Evolutionary conservation across 441 rosid species (phyloP).

Genomic region (Gossypium trilobum): DNA sequence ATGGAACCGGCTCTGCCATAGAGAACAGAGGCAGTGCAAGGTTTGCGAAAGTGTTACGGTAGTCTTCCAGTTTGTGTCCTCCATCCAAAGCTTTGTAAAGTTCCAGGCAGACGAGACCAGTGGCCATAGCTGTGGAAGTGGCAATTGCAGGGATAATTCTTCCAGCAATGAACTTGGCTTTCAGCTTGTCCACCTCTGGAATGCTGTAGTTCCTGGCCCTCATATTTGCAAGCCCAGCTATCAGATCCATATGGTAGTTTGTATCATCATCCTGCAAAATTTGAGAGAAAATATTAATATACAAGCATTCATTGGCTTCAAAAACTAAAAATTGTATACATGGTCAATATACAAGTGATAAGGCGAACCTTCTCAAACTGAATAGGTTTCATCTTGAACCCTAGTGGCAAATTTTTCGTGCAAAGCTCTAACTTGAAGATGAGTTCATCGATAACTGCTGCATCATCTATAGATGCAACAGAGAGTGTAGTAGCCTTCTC

Average conservation of each 20-base stretch:
- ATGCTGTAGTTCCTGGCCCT: slow-evolving; percentile 92
- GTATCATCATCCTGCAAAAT: slow-evolving; percentile 72
- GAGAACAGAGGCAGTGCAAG: slow-evolving; percentile 80
- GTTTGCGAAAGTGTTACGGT: slow-evolving; percentile 85
- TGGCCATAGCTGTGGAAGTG: slow-evolving; percentile 92
- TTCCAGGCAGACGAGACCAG: slow-evolving; percentile 90
- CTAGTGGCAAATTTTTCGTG: slow-evolving; percentile 40
- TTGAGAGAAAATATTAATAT: neutral
- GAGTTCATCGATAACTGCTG: slow-evolving; percentile 56
- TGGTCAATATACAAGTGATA: neutral
- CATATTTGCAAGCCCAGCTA: slow-evolving; percentile 95
- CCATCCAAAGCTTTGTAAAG: slow-evolving; percentile 80
- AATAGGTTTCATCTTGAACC: slow-evolving; percentile 80
- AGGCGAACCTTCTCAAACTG: slow-evolving; percentile 83
- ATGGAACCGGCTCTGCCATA: slow-evolving; percentile 89
- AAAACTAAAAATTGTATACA: neutral
- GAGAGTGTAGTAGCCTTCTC: slow-evolving; percentile 80
- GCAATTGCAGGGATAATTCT: slow-evolving; percentile 97
- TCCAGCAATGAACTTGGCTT: slow-evolving; percentile 96
- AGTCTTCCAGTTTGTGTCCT: slow-evolving; percentile 69
- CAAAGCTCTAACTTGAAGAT: slow-evolving; percentile 47
- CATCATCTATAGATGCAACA: slow-evolving; percentile 69
- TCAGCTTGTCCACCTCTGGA: slow-evolving; percentile 90
- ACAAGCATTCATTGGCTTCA: neutral
- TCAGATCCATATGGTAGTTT: slow-evolving; percentile 92